These are phyloP conservation scores for Acanthamoeba castellanii DNA, from an alignment of 208 protist genomes.

Conservation along the genomic window DNA sequence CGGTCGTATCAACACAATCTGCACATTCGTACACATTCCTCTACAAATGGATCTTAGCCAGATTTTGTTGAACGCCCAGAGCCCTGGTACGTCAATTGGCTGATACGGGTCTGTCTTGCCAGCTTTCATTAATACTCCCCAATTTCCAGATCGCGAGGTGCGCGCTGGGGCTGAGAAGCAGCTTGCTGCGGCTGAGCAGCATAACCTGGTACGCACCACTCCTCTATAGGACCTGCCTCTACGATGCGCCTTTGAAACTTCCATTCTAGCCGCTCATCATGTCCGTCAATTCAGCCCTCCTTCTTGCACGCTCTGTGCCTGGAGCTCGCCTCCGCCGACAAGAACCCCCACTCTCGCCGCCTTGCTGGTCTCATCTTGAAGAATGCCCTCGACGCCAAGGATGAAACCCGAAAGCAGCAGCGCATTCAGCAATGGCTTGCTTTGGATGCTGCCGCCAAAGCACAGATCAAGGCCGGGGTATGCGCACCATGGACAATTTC, in stretches of 20 bases:
- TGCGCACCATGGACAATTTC: slow-evolving; percentile 88
- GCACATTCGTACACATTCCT: neutral
- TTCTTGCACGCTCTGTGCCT: slow-evolving; percentile 93
- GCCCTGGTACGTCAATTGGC: slow-evolving; percentile 18
- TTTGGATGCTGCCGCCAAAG: slow-evolving; percentile 56
- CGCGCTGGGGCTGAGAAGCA: slow-evolving; percentile 64
- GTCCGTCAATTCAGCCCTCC: slow-evolving; percentile 75
- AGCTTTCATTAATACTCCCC: neutral
- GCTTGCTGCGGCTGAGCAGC: slow-evolving; percentile 44
- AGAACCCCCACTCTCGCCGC: slow-evolving; percentile 91
- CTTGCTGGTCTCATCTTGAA: slow-evolving; percentile 96
- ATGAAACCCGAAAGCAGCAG: slow-evolving; percentile 87
- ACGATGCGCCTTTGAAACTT: neutral
- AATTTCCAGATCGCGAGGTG: neutral
- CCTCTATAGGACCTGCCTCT: neutral
- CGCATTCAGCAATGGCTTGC: slow-evolving; percentile 77
- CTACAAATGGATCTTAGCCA: slow-evolving; percentile 63
- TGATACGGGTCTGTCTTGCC: neutral
- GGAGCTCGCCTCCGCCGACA: slow-evolving; percentile 94
- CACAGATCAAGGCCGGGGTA: slow-evolving; percentile 81
- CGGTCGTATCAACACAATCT: neutral
- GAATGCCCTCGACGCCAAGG: slow-evolving; percentile 95
- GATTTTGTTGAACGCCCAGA: slow-evolving; percentile 68
- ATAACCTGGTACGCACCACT: slow-evolving; percentile 36
- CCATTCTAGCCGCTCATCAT: neutral